Evolutionary conservation across 495 filamentous ascomycete genomes (phyloP), one percentile per base, ranked within the genome.

Genomic region (Venustampulla echinocandica): DNA sequence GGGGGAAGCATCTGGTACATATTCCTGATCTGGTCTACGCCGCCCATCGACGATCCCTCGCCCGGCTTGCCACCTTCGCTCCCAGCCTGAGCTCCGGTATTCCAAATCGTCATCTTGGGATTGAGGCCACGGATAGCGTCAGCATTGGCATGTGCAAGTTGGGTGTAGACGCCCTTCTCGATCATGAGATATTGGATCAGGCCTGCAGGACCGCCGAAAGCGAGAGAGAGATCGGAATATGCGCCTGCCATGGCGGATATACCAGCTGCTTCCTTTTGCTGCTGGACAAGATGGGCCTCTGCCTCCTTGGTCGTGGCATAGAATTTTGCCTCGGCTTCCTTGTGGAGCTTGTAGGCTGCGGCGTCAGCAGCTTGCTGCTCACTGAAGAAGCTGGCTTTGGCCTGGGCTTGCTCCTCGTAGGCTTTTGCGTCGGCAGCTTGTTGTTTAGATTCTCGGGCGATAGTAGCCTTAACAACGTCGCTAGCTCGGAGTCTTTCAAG

Each of bases 61-160:
- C 15, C 37, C 17, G 65, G 64, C 10, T 57, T 62, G 43, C 69
- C 66, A 39, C 63, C 62, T 27, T 53, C 59, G 9, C 46, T 47
- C 23, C 60, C 53, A 33, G 46, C 55, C 35, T 54, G 50, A 27
- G 61, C 59, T 17, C 82, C 84, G 24, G 86, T 90, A 62, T 89
- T 90, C 86, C 86, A 92, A 9, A 87, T 74, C 39, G 77, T 87
- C 64, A 92, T 92, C 79, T 90, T 92, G 44, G 86, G 86, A 56
- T 86, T 76, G 53, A 92, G 65, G 39, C 86, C 86, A 35, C 79
- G 68, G 62, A 92, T 75, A 18, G 85, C 86, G 30, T 68, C 54
- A 18, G 81, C 86, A 54, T 85, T 85, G 34, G 79, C 79, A 52
- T 79, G 76, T 44, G 81, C 81, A 35, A 85, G 71, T 52, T 77